Conservation (phyloP, 1,284 basidiomycete genomes). For the Ganoderma resinaceum region DNA sequence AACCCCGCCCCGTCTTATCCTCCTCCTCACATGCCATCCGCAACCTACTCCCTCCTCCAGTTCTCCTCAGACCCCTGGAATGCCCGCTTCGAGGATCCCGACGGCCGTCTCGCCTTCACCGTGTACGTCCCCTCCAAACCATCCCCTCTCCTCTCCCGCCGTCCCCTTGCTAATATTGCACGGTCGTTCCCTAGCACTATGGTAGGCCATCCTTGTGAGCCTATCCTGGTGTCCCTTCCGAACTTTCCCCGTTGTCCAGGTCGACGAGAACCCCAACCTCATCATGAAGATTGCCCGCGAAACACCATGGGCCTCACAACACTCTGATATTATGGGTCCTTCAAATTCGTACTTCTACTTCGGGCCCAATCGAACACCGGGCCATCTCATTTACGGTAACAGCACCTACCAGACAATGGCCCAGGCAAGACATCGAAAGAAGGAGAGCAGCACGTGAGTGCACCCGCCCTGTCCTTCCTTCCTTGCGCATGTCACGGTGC, state of each 20-base stretch:
- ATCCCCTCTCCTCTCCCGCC: slow-evolving; percentile 4
- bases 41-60: slow-evolving; percentile 62
- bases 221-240: not conserved
- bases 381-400: slow-evolving; percentile 74
- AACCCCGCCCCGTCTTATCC: slow-evolving; percentile 31
- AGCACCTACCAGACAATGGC: slow-evolving; percentile 62
- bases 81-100: slow-evolving; percentile 65
- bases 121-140: slow-evolving; percentile 52
- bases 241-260: slow-evolving; percentile 41
- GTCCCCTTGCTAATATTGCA: slow-evolving; percentile 11
- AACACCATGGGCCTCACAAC: slow-evolving; percentile 65
- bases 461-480: slow-evolving; percentile 2
- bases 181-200: slow-evolving; percentile 24
- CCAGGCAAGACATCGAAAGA: slow-evolving; percentile 60
- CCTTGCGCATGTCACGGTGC: not conserved
- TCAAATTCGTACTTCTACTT: slow-evolving; percentile 75
- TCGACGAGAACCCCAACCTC: slow-evolving; percentile 60
- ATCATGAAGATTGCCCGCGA: slow-evolving; percentile 70
- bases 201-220: slow-evolving; percentile 8
- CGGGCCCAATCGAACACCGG: slow-evolving; percentile 64
- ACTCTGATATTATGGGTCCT: slow-evolving; percentile 74
- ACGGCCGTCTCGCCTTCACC: slow-evolving; percentile 67
- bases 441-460: slow-evolving; percentile 66
- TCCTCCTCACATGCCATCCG: slow-evolving; percentile 43
- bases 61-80: slow-evolving; percentile 67